phyloP scores from a whole-genome alignment of 2,329 filamentous ascomycete genomes.

The Trichocomaceae sp. region DNA sequence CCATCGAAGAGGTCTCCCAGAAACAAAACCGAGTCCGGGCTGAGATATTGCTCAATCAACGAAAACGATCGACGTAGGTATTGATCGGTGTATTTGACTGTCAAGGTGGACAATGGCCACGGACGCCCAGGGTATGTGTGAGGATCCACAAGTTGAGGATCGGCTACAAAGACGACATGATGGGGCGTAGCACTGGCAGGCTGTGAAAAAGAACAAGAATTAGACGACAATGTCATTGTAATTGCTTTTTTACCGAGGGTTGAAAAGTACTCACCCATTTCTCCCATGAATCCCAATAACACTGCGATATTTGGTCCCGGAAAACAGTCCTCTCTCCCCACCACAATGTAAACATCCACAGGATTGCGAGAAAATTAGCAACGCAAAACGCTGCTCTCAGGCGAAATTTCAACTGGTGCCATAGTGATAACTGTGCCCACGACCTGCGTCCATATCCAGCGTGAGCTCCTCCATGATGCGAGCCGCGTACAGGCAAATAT shows the following conservation, averaged over 20 bases:
- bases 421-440: conserved; percentile 14
- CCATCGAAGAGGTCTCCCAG: conserved; percentile 94
- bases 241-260: neutral
- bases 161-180: conserved; percentile 75
- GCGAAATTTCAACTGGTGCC: conserved; percentile 15
- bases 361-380: conserved; percentile 58
- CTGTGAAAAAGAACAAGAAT: conserved; percentile 40
- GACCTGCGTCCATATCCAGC: conserved; percentile 8
- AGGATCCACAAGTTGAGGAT: conserved; percentile 86
- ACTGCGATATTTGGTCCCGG: conserved; percentile 60
- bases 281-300: conserved; percentile 85
- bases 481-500: conserved; percentile 20
- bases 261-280: conserved; percentile 62
- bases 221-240: neutral
- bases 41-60: conserved; percentile 66
- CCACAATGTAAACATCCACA: conserved; percentile 73
- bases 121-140: conserved; percentile 87
- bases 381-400: conserved; percentile 33
- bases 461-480: conserved; percentile 14
- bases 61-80: conserved; percentile 79
- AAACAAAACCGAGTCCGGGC: conserved; percentile 85
- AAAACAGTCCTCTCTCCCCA: conserved; percentile 83
- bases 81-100: conserved; percentile 72
- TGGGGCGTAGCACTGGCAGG: conserved; percentile 72
- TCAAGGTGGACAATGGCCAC: conserved; percentile 62